Conservation (phyloP, 2,329 filamentous ascomycete genomes). For the Alternaria ethzedia region DNA sequence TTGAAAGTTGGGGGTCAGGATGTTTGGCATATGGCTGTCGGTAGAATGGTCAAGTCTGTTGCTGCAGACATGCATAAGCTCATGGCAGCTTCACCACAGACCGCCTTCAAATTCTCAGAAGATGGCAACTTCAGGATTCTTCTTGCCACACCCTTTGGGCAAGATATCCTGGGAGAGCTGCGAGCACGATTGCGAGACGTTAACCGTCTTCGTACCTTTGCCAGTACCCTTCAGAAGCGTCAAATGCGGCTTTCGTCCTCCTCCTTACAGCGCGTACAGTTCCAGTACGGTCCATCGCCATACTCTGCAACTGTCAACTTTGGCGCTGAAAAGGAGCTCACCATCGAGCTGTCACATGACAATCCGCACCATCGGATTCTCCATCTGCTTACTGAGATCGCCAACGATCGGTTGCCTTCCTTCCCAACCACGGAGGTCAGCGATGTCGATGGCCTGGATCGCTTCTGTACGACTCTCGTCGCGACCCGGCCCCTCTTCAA, state of each 20-base stretch:
- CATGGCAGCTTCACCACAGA: conserved; percentile 57
- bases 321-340: conserved; percentile 54
- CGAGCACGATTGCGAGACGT: conserved; percentile 68
- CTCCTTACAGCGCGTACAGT: conserved; percentile 66
- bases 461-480: conserved; percentile 64
- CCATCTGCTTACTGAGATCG: conserved; percentile 64
- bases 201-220: conserved; percentile 72
- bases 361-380: conserved; percentile 73
- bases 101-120: conserved; percentile 67
- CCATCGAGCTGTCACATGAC: conserved; percentile 64
- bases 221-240: conserved; percentile 67
- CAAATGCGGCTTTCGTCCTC: conserved; percentile 64
- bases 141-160: conserved; percentile 65
- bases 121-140: conserved; percentile 69
- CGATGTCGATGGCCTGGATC: conserved; percentile 56
- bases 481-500: conserved; percentile 69
- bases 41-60: conserved; percentile 46
- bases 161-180: conserved; percentile 65
- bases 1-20: conserved; percentile 33
- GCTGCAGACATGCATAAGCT: conserved; percentile 48
- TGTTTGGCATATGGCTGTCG: conserved; percentile 51
- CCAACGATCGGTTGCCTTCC: conserved; percentile 64
- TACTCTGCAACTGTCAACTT: conserved; percentile 67
- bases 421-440: conserved; percentile 63
- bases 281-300: conserved; percentile 66